These are phyloP conservation scores for Emergomyces orientalis DNA, from an alignment of 2,329 filamentous ascomycete genomes.

Conservation along the genomic window DNA sequence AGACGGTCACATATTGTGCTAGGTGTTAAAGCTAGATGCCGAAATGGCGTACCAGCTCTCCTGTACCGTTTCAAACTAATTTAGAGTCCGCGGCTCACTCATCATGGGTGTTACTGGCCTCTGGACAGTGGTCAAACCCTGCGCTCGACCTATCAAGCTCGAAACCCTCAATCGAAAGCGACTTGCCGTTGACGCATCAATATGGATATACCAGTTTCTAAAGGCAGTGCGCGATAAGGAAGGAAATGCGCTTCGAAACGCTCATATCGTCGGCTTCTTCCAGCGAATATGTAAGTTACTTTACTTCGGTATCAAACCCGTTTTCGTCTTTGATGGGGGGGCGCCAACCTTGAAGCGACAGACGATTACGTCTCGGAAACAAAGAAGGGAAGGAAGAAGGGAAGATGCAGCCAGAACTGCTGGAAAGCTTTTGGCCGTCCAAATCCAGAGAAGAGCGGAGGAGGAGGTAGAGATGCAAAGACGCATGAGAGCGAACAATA, in stretches of 20 bases:
- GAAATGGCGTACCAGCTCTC: not conserved
- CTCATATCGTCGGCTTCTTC: conserved; percentile 95
- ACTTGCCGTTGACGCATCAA: conserved; percentile 92
- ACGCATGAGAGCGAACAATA: conserved; percentile 21
- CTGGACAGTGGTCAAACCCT: conserved; percentile 92
- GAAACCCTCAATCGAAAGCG: conserved; percentile 94
- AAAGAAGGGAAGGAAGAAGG: conserved; percentile 71
- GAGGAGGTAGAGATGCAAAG: conserved; percentile 64
- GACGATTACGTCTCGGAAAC: conserved; percentile 72
- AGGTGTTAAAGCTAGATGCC: not conserved
- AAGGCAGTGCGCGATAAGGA: conserved; percentile 98
- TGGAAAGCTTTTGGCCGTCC: conserved; percentile 80
- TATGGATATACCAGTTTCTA: conserved; percentile 99
- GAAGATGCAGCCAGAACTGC: conserved; percentile 92
- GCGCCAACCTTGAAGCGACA: conserved; percentile 84
- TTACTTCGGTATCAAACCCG: conserved; percentile 90
- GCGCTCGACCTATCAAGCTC: conserved; percentile 89
- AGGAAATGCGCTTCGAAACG: conserved; percentile 90
- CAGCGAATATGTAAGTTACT: conserved; percentile 94
- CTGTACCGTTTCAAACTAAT: not conserved
- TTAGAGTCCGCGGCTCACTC: not conserved
- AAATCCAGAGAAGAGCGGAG: conserved; percentile 85
- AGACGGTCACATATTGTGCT: not conserved
- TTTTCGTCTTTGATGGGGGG: conserved; percentile 97
- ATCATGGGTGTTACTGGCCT: conserved; percentile 94